These are phyloP conservation scores for Saccharomycopsis vini DNA, from an alignment of 805 yeast genomes.

Conservation along the genomic window DNA sequence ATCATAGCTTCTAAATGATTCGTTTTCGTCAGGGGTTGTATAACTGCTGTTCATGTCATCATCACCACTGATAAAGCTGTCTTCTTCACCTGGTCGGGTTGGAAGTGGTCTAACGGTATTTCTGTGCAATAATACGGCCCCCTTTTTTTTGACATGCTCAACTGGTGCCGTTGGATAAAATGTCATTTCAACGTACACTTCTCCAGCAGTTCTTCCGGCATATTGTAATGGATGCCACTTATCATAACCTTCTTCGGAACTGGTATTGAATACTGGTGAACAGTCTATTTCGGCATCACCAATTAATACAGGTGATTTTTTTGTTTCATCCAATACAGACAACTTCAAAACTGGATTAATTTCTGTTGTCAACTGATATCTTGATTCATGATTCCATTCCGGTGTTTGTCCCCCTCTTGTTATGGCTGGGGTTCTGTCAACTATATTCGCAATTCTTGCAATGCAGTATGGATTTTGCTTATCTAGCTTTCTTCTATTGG, in stretches of 20 bases:
- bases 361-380: slow-evolving; percentile 58
- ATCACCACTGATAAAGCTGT: neutral
- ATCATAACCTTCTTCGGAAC: slow-evolving; percentile 70
- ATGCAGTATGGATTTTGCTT: slow-evolving; percentile 92
- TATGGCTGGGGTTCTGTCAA: slow-evolving; percentile 69
- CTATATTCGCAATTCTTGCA: slow-evolving; percentile 69
- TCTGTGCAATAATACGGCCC: slow-evolving; percentile 12
- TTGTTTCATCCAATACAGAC: slow-evolving; percentile 76
- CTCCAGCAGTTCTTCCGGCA: slow-evolving; percentile 75
- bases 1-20: slow-evolving; percentile 1
- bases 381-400: slow-evolving; percentile 68
- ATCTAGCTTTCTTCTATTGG: slow-evolving; percentile 77
- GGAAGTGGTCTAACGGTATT: slow-evolving; percentile 18
- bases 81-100: slow-evolving; percentile 13
- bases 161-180: slow-evolving; percentile 53
- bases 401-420: slow-evolving; percentile 94
- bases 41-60: neutral
- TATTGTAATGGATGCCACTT: slow-evolving; percentile 69
- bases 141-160: slow-evolving; percentile 12
- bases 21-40: neutral
- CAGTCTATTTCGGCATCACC: slow-evolving; percentile 78
- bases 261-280: slow-evolving; percentile 57
- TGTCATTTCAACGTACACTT: slow-evolving; percentile 82
- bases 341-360: slow-evolving; percentile 56
- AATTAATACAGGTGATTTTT: slow-evolving; percentile 76